Evolutionary conservation across 805 yeast species (phyloP), one percentile per base, ranked within the genome.

Genomic region (Candida ponderosae): DNA sequence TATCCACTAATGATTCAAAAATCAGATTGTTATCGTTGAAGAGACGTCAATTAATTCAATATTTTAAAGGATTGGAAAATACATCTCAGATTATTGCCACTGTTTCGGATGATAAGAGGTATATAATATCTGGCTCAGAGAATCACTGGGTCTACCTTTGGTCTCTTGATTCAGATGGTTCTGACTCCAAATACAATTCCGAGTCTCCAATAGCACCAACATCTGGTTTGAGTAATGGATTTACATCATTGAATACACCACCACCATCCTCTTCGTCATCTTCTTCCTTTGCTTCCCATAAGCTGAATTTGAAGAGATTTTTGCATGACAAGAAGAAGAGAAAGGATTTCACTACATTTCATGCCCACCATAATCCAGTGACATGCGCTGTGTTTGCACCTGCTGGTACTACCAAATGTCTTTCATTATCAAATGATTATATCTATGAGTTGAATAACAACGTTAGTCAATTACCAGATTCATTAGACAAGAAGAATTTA

Each of bases 61-160:
- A 81, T 34, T 78, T 81, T 56, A 81, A 77, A 46, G 97, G 97
- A 0, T 69, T 74, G 38, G 70, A 74, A 26, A 87, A 86, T 56
- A 72, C 70, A 37, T 73, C 79, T 33, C 87, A 85, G 31, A 81
- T 84, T 35, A 66, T 67, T 11, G 96, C 96, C 0, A 59, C 74
- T 0, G 51, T 73, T 3, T 74, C 79, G 18, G 85, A 76, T 36
- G 78, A 78, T 47, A 60, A 66, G 36, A 51, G 60, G 11, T 74
- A 73, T 50, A 70, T 88, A 6, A 69, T 88, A 8, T 68, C 83
- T 7, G 95, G 95, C 0, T 82, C 94, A 11, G 96, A 89, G 54
- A 93, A 89, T 59, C 86, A 84, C 47, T 78, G 88, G 78, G 74
- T 84, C 13, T 89, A 88, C 51, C 62, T 85, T 11, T 90, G 97